Conservation (phyloP, 306 rosid species). For the Sphenostylis stenocarpa region DNA sequence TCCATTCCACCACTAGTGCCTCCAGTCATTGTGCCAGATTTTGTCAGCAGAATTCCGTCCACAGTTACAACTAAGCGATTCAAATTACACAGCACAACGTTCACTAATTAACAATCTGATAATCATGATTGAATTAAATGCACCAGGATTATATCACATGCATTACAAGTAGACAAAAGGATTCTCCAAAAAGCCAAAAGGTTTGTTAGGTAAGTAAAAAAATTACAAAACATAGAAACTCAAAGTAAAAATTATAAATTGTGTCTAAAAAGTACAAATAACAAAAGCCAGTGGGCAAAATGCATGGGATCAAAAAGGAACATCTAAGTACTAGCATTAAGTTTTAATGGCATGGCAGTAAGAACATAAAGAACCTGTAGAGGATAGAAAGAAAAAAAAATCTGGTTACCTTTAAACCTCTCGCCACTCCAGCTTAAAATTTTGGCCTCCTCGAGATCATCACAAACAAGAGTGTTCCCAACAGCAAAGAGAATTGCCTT, state of each 20-base stretch:
- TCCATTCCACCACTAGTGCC: constrained; percentile 99
- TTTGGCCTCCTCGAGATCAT: constrained; percentile 93
- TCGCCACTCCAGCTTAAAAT: constrained; percentile 94
- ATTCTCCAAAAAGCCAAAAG: constrained; percentile 19
- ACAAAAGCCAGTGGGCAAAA: constrained; percentile 3
- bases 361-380: constrained; percentile 5
- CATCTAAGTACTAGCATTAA: constrained; percentile 1
- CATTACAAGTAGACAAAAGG: not conserved
- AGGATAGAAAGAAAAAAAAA: not conserved
- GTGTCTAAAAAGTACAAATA: constrained; percentile 9
- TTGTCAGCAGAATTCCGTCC: constrained; percentile 90
- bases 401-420: constrained; percentile 78
- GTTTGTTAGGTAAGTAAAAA: not conserved
- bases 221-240: not conserved
- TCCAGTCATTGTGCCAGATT: constrained; percentile 99
- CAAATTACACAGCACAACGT: constrained; percentile 33
- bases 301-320: constrained; percentile 17
- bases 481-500: constrained; percentile 95
- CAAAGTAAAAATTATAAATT: not conserved
- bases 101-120: constrained; percentile 6
- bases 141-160: constrained; percentile 3
- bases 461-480: constrained; percentile 98
- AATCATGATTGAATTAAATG: constrained; percentile 18
- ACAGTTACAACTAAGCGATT: constrained; percentile 85
- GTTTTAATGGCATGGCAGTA: constrained; percentile 10